Base-by-base conservation (phyloP, 108 stramenopile genomes). In the Cyclotella cryptica region DNA sequence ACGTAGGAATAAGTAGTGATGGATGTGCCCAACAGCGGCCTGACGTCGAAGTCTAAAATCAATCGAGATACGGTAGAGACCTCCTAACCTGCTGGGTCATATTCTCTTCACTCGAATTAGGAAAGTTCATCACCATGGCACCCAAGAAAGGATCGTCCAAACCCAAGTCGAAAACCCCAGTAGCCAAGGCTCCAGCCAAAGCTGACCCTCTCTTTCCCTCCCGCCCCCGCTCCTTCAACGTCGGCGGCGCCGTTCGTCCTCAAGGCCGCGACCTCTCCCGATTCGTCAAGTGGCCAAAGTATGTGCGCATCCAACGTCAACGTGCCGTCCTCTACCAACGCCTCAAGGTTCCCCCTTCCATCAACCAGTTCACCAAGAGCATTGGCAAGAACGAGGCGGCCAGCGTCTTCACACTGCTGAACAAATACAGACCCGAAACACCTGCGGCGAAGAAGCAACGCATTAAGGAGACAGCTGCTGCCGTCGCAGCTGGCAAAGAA, bases 361-460 rank as follows among this genome's bases (percentile, higher is more conserved):
- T 99, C 86, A 94, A 98, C 89, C 98, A 99, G 89, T 99, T 99
- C 94, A 94, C 86, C 92, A 96, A 97, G 89, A 74, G 96, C 61
- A 84, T 99, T 76, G 90, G 91, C 73, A 98, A 98, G 93, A 98
- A 98, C 79, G 97, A 99, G 88, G 98, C 99, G 65, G 92, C 93
- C 74, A 96, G 95, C 63, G 90, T 98, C 41, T 97, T 98, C 86
- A 98, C 97, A 53, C 84, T 99, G 53, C 91, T 98, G 72, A 91
- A 96, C 89, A 97, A 97, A 87, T 99, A 99, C 96, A 94, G 96
- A 62, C 98, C 99, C 17, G 98, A 98, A 86, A 98, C 96, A 85
- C 89, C 94, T 72, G 96, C 92, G 52, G 96, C 96, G 67, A 98
- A 98, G 96, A 93, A 90, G 80, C 95, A 97, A 74, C 97, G 98